Conservation (phyloP, 768 basidiomycete species). For the Boletus fagicola region DNA sequence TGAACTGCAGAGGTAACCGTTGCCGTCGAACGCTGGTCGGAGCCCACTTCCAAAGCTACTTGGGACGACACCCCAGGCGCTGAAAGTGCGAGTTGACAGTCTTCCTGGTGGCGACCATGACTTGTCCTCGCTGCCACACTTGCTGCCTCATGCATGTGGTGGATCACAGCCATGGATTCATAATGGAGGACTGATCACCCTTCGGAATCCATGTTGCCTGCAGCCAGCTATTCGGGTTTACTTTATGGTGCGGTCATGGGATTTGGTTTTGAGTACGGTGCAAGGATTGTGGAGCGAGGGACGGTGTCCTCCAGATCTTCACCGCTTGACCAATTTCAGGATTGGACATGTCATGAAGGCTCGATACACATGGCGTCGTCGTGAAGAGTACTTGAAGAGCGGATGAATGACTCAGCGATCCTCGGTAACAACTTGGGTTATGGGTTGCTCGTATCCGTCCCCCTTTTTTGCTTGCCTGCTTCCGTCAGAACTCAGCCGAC, state of each 20-base stretch:
- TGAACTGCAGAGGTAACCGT: constrained; percentile 18
- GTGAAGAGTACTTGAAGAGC: constrained; percentile 21
- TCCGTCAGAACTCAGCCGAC: constrained; percentile 35
- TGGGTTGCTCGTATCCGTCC: constrained; percentile 41
- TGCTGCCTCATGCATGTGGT: constrained; percentile 18
- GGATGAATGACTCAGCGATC: constrained; percentile 26
- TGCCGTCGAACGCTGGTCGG: constrained; percentile 25
- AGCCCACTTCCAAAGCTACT: constrained; percentile 20
- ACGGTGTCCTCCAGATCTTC: constrained; percentile 30
- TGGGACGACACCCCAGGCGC: constrained; percentile 28
- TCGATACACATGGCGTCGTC: constrained; percentile 21
- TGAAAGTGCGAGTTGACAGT: constrained; percentile 33
- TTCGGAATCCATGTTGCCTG: constrained; percentile 25
- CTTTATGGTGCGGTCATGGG: constrained; percentile 33
- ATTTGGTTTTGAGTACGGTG: constrained; percentile 34
- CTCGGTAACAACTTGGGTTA: constrained; percentile 27
- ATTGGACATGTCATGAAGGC: constrained; percentile 30
- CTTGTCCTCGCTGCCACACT: constrained; percentile 30
- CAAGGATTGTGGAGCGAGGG: constrained; percentile 32
- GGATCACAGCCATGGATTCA: constrained; percentile 26
- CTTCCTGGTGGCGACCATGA: constrained; percentile 28
- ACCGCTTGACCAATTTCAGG: constrained; percentile 36
- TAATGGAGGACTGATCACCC: constrained; percentile 31
- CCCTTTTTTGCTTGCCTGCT: constrained; percentile 41
- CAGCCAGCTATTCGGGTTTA: constrained; percentile 23